A percentile compares a stretch with the other conserved stretches of the same genome.
phyloP scores from a whole-genome alignment of 2,329 filamentous ascomycete species.

The Cercospora sp. region DNA sequence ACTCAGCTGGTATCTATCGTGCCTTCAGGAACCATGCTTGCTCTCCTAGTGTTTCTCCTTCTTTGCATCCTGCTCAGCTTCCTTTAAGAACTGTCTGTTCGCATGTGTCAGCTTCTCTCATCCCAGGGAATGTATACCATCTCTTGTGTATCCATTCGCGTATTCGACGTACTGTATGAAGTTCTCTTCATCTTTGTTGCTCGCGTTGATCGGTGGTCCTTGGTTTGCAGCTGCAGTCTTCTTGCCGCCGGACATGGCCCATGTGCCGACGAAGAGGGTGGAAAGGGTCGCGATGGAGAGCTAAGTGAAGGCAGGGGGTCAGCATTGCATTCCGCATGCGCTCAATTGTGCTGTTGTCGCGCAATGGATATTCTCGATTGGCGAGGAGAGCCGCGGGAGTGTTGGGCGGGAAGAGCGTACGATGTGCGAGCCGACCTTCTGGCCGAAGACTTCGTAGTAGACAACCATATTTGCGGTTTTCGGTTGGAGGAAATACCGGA shows the following conservation, averaged over 20 bases:
- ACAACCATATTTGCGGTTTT: constrained; percentile 48
- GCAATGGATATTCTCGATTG: not conserved
- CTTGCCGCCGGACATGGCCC: constrained; percentile 48
- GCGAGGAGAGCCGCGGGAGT: constrained; percentile 8
- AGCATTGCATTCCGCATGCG: not conserved
- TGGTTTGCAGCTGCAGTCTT: constrained; percentile 49
- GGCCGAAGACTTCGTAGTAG: constrained; percentile 54
- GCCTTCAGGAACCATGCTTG: not conserved
- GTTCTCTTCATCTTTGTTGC: constrained; percentile 67
- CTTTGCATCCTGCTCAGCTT: constrained; percentile 25
- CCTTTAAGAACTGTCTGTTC: constrained; percentile 29
- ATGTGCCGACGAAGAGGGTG: constrained; percentile 49
- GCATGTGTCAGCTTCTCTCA: constrained; percentile 5
- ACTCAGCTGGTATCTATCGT: not conserved
- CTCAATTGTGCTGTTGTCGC: not conserved
- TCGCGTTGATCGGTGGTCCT: constrained; percentile 62
- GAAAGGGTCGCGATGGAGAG: constrained; percentile 61
- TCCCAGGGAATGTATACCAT: too few species aligned
- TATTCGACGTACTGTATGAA: constrained; percentile 62
- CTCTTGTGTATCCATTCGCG: too few species aligned
- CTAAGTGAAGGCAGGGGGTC: constrained; percentile 40
- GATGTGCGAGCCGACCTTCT: constrained; percentile 56
- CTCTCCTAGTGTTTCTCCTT: constrained; percentile 22
- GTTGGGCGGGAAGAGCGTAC: constrained; percentile 40
- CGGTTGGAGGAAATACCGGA: constrained; percentile 9